Base-by-base conservation (phyloP, 768 basidiomycete species). In the Xanthoconium purpureum region DNA sequence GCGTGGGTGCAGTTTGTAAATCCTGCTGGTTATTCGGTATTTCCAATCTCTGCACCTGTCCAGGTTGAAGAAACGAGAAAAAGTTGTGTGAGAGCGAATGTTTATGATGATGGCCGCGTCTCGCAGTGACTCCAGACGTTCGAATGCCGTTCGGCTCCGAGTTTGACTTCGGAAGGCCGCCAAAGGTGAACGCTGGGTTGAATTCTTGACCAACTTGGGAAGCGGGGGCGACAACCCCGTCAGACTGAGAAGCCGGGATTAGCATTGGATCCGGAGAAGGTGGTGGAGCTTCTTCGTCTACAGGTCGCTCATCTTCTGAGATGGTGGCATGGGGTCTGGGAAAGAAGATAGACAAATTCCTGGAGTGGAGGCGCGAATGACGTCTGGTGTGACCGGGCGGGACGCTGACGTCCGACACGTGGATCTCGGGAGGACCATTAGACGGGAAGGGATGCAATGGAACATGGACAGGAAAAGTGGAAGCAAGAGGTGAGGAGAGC, bases 81-180 rank as follows among this genome's bases (percentile, higher is more conserved):
- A 97, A 94, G 65, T 91, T 93, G 69, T 97, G 94, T 1, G 94
- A 96, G 12, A 94, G 72, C 0, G 93, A 96, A 71, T 96, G 94
- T 71, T 94, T 93, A 66, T 96, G 94, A 72, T 97, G 88, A 65
- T 93, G 91, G 0, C 91, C 91, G 39, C 88, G 68, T 67, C 63
- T 61, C 58, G 63, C 29, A 58, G 73, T 47, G 64, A 76, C 56
- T 59, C 69, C 53, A 36, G 60, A 67, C 11, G 38, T 10, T 32
- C 44, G 61, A 11, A 68, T 58, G 14, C 50, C 43, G 33, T 56
- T 60, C 5, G 59, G 62, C 33, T 64, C 59, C 6, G 67, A 71
- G 43, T 49, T 57, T 32, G 57, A 69, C 61, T 70, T 68, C 7
- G 77, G 70, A 14, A 80, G 76, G 38, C 71, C 80, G 45, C 86